Conservation (phyloP, 73 alveolate species). For the Stentor coeruleus region DNA sequence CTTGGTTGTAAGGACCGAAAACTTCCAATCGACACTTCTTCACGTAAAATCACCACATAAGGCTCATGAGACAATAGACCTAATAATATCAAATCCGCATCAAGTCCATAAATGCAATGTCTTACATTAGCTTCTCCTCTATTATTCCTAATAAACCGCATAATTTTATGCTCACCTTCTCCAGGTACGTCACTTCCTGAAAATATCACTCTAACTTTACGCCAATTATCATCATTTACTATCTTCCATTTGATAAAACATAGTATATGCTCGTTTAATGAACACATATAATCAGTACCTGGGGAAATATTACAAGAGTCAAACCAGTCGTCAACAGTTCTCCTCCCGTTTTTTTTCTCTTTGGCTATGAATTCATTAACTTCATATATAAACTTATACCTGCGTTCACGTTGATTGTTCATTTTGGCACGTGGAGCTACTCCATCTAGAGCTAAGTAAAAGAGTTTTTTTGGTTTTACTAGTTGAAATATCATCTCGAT, state of each 20-base stretch:
- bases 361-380: slow-evolving; percentile 53
- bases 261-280: slow-evolving; percentile 73
- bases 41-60: slow-evolving; percentile 88
- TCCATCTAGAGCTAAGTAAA: slow-evolving; percentile 93
- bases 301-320: slow-evolving; percentile 93
- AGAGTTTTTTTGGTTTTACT: slow-evolving; percentile 84
- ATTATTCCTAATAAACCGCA: slow-evolving; percentile 82
- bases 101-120: slow-evolving; percentile 97
- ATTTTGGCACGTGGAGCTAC: slow-evolving; percentile 99
- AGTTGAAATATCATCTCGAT: slow-evolving; percentile 78
- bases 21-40: slow-evolving; percentile 65
- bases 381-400: slow-evolving; percentile 85
- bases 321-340: slow-evolving; percentile 55
- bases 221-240: slow-evolving; percentile 73
- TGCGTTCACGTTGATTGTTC: slow-evolving; percentile 95
- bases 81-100: slow-evolving; percentile 98
- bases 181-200: slow-evolving; percentile 97
- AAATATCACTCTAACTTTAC: slow-evolving; percentile 73
- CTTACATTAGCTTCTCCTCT: slow-evolving; percentile 72
- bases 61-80: slow-evolving; percentile 90
- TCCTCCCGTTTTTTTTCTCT: slow-evolving; percentile 56
- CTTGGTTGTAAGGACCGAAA: slow-evolving; percentile 32
- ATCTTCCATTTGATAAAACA: slow-evolving; percentile 82
- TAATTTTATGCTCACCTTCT: slow-evolving; percentile 98
- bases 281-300: slow-evolving; percentile 96